Percentiles rank a stretch among this genome's conserved stretches.
Conservation (phyloP, 495 filamentous ascomycete genomes). For the Cetradonia linearis region DNA sequence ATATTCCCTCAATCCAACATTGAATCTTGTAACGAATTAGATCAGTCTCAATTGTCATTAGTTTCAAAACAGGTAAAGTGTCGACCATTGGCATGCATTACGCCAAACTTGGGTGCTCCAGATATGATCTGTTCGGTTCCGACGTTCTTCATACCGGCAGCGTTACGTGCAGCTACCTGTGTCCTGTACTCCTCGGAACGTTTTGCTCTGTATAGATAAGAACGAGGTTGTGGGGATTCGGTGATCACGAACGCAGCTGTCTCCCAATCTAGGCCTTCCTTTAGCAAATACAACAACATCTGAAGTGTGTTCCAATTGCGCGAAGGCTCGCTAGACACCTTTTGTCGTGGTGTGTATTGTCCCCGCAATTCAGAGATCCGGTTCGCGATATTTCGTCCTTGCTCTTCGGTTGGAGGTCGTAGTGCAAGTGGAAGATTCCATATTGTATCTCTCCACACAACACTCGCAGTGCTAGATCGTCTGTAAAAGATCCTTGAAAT, state of each 20-base stretch:
- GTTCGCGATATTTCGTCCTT: not conserved
- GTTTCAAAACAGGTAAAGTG: too few relatives aligned
- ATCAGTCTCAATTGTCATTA: too few relatives aligned
- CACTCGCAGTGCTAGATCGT: not conserved
- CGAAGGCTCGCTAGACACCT: not conserved
- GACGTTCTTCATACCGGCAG: not conserved
- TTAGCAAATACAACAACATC: not conserved
- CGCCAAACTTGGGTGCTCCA: not conserved
- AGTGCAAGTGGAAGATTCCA: not conserved
- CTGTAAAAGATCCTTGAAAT: not conserved
- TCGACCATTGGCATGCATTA: not conserved
- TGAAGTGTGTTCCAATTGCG: not conserved
- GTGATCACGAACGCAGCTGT: not conserved
- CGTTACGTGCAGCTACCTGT: not conserved
- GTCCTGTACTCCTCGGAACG: too few relatives aligned
- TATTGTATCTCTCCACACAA: not conserved
- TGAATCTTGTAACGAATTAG: too few relatives aligned
- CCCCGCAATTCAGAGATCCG: not conserved
- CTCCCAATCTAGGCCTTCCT: not conserved
- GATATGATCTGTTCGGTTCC: not conserved
- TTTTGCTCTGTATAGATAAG: not conserved
- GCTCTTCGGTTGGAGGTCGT: not conserved
- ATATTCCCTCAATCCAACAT: too few relatives aligned
- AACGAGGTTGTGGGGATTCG: not conserved
- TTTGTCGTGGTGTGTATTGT: not conserved